A percentile compares a stretch with the other conserved stretches of the same genome.
These are phyloP conservation scores for Podaxis carcinomalis DNA, from an alignment of 768 basidiomycete species.

Conservation along the genomic window DNA sequence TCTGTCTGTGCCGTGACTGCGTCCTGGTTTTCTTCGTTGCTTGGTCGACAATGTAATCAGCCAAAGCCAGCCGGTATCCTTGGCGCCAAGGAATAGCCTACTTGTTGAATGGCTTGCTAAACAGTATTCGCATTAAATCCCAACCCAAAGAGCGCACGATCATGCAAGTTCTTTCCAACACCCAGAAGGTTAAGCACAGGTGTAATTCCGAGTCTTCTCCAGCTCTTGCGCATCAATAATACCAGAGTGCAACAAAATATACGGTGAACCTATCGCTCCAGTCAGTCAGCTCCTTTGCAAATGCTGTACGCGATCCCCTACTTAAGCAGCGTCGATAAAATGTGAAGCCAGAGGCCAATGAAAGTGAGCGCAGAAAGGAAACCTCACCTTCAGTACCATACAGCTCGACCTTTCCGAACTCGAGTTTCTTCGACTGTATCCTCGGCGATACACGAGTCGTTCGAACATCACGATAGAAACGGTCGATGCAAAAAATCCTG, in stretches of 20 bases:
- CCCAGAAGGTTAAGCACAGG: conserved; percentile 15
- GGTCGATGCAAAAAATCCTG: too few relatives aligned
- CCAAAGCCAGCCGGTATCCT: too few relatives aligned
- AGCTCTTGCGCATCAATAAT: conserved; percentile 16
- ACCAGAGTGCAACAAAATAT: conserved; percentile 21
- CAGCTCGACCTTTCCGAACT: neutral
- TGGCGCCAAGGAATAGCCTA: too few relatives aligned
- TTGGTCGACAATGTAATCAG: too few relatives aligned
- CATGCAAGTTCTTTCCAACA: conserved; percentile 18
- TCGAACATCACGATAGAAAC: neutral
- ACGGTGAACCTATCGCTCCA: conserved; percentile 18
- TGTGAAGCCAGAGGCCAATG: too few relatives aligned
- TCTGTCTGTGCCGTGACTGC: too few relatives aligned
- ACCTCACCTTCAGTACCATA: too few relatives aligned
- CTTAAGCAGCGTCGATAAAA: too few relatives aligned
- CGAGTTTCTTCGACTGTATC: neutral
- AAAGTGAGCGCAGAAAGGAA: too few relatives aligned
- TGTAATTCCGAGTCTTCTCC: conserved; percentile 13
- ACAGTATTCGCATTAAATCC: conserved; percentile 11
- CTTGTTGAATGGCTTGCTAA: too few relatives aligned
- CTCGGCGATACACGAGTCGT: neutral
- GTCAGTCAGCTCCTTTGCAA: conserved; percentile 4
- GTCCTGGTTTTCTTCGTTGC: too few relatives aligned
- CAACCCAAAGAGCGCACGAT: neutral
- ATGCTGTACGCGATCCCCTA: too few relatives aligned